A percentile compares a stretch with the other conserved stretches of the same genome.
Evolutionary conservation across 2,329 filamentous ascomycete species (phyloP).

Genomic region (Helicocarpus griseus): DNA sequence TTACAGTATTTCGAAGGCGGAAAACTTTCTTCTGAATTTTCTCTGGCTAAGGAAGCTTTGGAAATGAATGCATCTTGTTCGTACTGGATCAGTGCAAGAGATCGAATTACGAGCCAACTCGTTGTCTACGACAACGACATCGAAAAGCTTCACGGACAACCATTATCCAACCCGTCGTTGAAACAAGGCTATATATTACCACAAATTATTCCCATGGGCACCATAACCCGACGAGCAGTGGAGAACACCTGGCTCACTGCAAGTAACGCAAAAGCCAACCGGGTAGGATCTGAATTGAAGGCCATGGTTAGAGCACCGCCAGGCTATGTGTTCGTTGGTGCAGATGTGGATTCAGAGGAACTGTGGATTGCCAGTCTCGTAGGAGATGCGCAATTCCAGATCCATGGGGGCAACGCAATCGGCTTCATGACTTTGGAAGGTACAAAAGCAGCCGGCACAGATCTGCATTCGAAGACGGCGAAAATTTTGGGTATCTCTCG

Average conservation of each 20-base stretch:
- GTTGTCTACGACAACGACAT: conserved; percentile 72
- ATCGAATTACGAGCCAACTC: conserved; percentile 90
- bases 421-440: conserved; percentile 99
- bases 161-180: conserved; percentile 14
- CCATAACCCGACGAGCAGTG: conserved; percentile 84
- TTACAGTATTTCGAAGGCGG: conserved; percentile 85
- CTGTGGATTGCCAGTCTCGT: conserved; percentile 96
- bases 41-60: conserved; percentile 85
- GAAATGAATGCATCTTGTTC: conserved; percentile 99
- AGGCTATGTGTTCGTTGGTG: conserved; percentile 89
- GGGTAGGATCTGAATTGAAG: conserved; percentile 93
- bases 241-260: conserved; percentile 98
- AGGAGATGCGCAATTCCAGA: conserved; percentile 85
- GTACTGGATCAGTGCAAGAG: conserved; percentile 95
- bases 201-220: conserved; percentile 96
- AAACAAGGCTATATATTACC: conserved; percentile 78
- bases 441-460: conserved; percentile 85
- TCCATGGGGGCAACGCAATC: conserved; percentile 93
- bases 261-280: conserved; percentile 91
- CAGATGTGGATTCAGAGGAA: conserved; percentile 94
- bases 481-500: conserved; percentile 85
- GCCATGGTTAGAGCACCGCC: conserved; percentile 89
- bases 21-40: conserved; percentile 73
- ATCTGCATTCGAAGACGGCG: conserved; percentile 89
- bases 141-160: conserved; percentile 15